phyloP scores from a whole-genome alignment of 1,284 basidiomycete species.

The Trichosporon coremiiforme region DNA sequence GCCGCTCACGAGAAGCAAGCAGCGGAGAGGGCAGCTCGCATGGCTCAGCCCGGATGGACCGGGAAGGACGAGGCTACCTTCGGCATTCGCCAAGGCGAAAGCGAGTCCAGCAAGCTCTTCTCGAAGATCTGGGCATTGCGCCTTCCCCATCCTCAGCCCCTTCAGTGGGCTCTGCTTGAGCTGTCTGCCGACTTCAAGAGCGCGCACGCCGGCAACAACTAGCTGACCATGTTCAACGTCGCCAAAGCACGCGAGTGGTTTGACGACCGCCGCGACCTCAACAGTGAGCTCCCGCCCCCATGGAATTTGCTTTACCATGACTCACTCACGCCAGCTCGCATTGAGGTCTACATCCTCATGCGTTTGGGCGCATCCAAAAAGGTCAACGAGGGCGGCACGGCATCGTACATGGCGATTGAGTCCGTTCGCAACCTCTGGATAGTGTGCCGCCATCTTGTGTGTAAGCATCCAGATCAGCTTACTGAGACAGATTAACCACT shows the following conservation, averaged over 20 bases:
- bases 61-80: not conserved
- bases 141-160: not conserved
- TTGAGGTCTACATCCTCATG: not conserved
- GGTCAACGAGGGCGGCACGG: not conserved
- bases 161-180: not conserved
- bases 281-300: not conserved
- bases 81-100: not conserved
- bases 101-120: not conserved
- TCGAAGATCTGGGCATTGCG: not conserved
- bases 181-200: constrained; percentile 8
- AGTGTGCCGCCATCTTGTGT: not conserved
- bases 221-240: not conserved
- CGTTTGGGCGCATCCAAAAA: not conserved
- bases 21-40: not conserved
- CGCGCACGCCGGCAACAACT: not conserved
- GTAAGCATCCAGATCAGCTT: not conserved
- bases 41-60: not conserved
- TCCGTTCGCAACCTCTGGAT: constrained; percentile 1
- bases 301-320: not conserved
- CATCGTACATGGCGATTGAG: not conserved
- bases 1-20: not conserved
- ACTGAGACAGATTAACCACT: not conserved
- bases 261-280: not conserved
- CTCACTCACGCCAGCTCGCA: not conserved
- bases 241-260: not conserved